Evolutionary conservation across 2,329 filamentous ascomycete genomes (phyloP).

Genomic region (Keithomyces neogunnii): DNA sequence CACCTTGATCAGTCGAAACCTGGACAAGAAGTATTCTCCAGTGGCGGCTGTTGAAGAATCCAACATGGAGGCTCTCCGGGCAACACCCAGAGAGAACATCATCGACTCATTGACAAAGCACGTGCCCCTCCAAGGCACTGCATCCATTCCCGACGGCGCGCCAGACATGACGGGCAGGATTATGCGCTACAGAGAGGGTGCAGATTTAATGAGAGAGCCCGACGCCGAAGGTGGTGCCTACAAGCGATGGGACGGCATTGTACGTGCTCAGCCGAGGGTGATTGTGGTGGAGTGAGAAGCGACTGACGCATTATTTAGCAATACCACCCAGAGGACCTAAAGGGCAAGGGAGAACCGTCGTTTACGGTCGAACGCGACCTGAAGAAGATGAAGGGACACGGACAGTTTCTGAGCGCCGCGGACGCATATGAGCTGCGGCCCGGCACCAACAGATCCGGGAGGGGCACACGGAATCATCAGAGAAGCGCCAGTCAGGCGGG

Average conservation of each 20-base stretch:
- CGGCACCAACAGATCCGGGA: conserved; percentile 13
- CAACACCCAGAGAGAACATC: conserved; percentile 73
- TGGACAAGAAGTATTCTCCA: conserved; percentile 53
- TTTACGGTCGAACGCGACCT: conserved; percentile 62
- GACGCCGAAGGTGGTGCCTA: conserved; percentile 66
- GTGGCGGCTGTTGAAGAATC: conserved; percentile 66
- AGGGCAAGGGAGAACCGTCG: conserved; percentile 73
- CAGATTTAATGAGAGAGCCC: conserved; percentile 71
- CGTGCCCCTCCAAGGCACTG: conserved; percentile 73
- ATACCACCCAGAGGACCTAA: conserved; percentile 69
- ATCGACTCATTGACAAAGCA: conserved; percentile 64
- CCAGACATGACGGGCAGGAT: conserved; percentile 58
- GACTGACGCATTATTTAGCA: conserved; percentile 28
- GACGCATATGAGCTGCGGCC: conserved; percentile 43
- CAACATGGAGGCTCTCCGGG: conserved; percentile 69
- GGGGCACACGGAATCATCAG: conserved; percentile 22
- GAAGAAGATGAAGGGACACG: conserved; percentile 44
- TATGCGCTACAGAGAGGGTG: conserved; percentile 78
- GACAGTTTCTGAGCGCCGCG: conserved; percentile 20
- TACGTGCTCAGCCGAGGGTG: conserved; percentile 35
- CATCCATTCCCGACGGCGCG: conserved; percentile 65
- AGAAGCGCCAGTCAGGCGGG: conserved; percentile 35
- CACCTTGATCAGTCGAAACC: conserved; percentile 66
- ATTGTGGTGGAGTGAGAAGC: background rate
- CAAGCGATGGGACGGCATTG: conserved; percentile 64